These are phyloP conservation scores for Tripterygium wilfordii DNA, from an alignment of 177 flowering plant species.

Conservation along the genomic window DNA sequence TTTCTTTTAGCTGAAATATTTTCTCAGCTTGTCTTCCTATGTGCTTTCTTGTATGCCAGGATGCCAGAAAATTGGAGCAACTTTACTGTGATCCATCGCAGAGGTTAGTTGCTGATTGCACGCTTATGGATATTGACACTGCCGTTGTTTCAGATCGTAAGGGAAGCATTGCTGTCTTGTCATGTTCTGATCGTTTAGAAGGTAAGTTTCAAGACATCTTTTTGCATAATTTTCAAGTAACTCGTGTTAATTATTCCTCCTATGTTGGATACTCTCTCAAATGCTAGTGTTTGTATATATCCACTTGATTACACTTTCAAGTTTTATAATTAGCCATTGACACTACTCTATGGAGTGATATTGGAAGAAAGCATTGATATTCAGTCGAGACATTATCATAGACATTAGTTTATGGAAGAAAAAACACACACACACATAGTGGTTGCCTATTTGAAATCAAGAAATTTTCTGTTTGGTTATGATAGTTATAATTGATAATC, in stretches of 20 bases:
- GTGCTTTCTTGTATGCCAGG: constrained; percentile 32
- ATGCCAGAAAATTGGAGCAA: constrained; percentile 68
- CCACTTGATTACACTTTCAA: neutral
- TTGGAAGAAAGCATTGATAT: no score
- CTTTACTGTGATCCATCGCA: constrained; percentile 83
- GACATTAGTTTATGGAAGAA: no score
- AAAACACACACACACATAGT: no score
- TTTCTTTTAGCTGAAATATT: neutral
- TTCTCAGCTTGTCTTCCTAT: neutral
- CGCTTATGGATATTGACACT: constrained; percentile 70
- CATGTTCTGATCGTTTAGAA: constrained; percentile 48
- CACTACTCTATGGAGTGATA: no score
- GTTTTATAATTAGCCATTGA: neutral
- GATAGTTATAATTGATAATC: no score
- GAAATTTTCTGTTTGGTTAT: no score
- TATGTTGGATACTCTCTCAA: no score
- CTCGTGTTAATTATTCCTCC: no score
- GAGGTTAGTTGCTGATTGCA: constrained; percentile 90
- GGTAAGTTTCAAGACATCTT: constrained; percentile 45
- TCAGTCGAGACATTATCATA: no score
- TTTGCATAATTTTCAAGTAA: no score
- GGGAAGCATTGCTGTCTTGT: constrained; percentile 75
- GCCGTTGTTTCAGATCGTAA: constrained; percentile 91
- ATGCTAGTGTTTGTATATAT: no score
- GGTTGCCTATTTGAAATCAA: no score